phyloP scores from a whole-genome alignment of 805 yeast genomes.

The Ogataea corticis region DNA sequence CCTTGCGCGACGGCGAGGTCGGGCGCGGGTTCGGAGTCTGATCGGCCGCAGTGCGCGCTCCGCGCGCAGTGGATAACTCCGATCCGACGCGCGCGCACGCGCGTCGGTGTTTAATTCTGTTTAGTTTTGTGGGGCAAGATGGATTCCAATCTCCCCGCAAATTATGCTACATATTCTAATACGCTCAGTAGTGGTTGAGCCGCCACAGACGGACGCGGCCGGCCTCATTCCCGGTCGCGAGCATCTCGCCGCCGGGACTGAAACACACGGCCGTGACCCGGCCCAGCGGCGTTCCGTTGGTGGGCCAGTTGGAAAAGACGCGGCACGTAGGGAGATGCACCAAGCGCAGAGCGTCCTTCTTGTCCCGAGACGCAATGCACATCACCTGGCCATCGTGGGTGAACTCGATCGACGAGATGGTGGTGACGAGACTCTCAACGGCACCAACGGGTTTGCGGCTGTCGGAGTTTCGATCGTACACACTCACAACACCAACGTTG shows the following conservation, averaged over 20 bases:
- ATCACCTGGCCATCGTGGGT: slow-evolving; percentile 87
- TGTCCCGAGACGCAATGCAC: slow-evolving; percentile 80
- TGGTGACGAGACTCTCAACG: slow-evolving; percentile 78
- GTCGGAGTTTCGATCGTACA: slow-evolving; percentile 60
- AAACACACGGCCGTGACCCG: slow-evolving; percentile 79
- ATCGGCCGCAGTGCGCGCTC: too few relatives aligned
- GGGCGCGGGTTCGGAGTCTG: too few relatives aligned
- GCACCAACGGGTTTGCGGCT: slow-evolving; percentile 53
- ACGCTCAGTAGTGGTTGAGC: slow-evolving; percentile 69
- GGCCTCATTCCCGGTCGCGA: slow-evolving; percentile 86
- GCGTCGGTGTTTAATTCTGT: too few relatives aligned
- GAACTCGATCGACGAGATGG: slow-evolving; percentile 72
- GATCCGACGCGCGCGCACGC: too few relatives aligned
- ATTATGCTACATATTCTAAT: not conserved
- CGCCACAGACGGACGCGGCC: slow-evolving; percentile 91
- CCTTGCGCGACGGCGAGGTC: too few relatives aligned
- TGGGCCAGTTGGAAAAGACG: slow-evolving; percentile 95
- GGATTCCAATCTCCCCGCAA: too few relatives aligned
- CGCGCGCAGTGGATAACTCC: too few relatives aligned
- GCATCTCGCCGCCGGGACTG: slow-evolving; percentile 77
- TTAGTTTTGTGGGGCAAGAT: too few relatives aligned
- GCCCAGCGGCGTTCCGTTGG: slow-evolving; percentile 95
- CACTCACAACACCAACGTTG: slow-evolving; percentile 83
- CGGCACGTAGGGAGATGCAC: slow-evolving; percentile 87
- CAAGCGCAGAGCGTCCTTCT: slow-evolving; percentile 80